These are phyloP conservation scores for Pseudogymnoascus sp. DNA, from an alignment of 2,329 filamentous ascomycete genomes.

Conservation along the genomic window DNA sequence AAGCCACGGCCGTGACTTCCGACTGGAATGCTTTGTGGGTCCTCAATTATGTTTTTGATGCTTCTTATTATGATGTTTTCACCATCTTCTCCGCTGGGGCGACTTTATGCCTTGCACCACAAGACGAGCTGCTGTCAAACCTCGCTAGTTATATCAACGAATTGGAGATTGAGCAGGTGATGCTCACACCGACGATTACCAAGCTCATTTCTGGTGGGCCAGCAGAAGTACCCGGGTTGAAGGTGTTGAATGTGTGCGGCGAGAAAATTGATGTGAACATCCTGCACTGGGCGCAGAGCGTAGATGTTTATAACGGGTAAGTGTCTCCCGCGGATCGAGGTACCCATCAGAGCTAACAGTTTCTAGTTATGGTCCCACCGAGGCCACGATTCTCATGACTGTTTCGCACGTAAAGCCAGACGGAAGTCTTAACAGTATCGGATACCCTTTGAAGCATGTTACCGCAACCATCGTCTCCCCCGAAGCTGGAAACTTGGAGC, in stretches of 20 bases:
- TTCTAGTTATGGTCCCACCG: constrained; percentile 9
- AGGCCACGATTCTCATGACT: constrained; percentile 9
- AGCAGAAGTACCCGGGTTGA: constrained; percentile 9
- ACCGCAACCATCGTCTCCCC: constrained; percentile 32
- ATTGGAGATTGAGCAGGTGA: constrained; percentile 8
- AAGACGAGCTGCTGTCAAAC: constrained; percentile 6
- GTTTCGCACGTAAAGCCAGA: constrained; percentile 2
- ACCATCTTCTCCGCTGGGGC: constrained; percentile 7
- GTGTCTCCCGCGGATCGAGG: not conserved
- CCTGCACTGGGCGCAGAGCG: not conserved
- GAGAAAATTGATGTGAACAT: constrained; percentile 9
- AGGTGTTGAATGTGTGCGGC: constrained; percentile 8
- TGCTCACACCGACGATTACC: constrained; percentile 11
- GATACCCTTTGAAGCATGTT: constrained; percentile 20
- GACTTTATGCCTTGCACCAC: not conserved
- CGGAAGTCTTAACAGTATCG: not conserved
- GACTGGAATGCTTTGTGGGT: constrained; percentile 15
- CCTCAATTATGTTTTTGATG: constrained; percentile 11
- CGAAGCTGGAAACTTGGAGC: not conserved
- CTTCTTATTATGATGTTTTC: constrained; percentile 12
- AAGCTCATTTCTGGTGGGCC: constrained; percentile 7
- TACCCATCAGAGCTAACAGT: not conserved
- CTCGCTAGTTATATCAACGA: constrained; percentile 10
- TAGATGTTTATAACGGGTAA: constrained; percentile 1
- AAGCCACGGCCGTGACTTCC: constrained; percentile 12